These are phyloP conservation scores for Pythium chondricola DNA, from an alignment of 352 stramenopile genomes.

Conservation along the genomic window DNA sequence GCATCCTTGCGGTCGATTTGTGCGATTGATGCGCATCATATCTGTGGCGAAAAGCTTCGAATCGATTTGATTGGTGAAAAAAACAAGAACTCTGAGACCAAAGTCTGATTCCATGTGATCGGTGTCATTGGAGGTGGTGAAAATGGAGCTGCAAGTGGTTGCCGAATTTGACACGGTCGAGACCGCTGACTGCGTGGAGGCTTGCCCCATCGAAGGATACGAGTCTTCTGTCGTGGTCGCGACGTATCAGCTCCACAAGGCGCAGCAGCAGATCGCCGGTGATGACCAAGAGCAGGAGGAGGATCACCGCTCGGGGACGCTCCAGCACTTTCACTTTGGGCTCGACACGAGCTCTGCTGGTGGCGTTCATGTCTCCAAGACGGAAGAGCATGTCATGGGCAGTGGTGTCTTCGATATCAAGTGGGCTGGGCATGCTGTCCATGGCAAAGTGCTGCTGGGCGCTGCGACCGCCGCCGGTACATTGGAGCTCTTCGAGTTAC, in stretches of 20 bases:
- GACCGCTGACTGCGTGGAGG: conserved; percentile 83
- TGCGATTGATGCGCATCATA: too few relatives aligned
- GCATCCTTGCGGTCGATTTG: too few relatives aligned
- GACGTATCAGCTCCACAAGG: conserved; percentile 82
- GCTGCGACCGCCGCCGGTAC: conserved; percentile 55
- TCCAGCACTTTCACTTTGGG: conserved; percentile 57
- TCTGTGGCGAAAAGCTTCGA: too few relatives aligned
- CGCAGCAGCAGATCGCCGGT: conserved; percentile 13
- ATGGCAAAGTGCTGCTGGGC: conserved; percentile 48
- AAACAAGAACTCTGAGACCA: too few relatives aligned
- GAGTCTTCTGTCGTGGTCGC: conserved; percentile 63
- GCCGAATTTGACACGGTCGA: conserved; percentile 69
- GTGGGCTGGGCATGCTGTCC: conserved; percentile 50
- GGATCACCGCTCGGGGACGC: conserved; percentile 50
- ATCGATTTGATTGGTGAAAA: too few relatives aligned
- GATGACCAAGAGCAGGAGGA: conserved; percentile 1
- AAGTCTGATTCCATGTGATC: too few relatives aligned
- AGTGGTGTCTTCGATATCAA: conserved; percentile 84
- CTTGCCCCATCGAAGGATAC: conserved; percentile 53
- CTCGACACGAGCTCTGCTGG: conserved; percentile 17
- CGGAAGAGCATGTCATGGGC: conserved; percentile 33
- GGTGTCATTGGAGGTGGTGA: neutral
- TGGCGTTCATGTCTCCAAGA: conserved; percentile 35
- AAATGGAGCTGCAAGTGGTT: conserved; percentile 25
- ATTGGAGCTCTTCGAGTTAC: conserved; percentile 59